phyloP scores from a whole-genome alignment of 495 filamentous ascomycete genomes.

The Evernia prunastri region DNA sequence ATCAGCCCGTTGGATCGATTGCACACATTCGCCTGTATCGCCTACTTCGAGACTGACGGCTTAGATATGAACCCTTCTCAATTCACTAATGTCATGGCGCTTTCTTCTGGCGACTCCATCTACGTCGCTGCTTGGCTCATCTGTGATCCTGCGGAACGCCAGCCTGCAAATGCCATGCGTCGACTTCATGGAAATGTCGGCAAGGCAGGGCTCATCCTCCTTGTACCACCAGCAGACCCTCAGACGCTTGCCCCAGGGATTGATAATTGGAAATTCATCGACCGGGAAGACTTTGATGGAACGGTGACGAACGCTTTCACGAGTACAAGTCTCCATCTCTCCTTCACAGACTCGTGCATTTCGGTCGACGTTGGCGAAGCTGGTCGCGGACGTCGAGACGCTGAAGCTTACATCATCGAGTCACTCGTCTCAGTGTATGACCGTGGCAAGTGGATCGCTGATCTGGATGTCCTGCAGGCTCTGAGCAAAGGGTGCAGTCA shows the following conservation, averaged over 20 bases:
- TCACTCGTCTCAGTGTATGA: constrained; percentile 32
- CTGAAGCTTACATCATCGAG: constrained; percentile 30
- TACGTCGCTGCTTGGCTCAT: constrained; percentile 29
- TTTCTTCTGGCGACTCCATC: constrained; percentile 33
- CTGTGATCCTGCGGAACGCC: constrained; percentile 27
- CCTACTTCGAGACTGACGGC: constrained; percentile 13
- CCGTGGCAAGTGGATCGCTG: constrained; percentile 33
- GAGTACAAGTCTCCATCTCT: constrained; percentile 36
- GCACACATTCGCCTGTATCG: constrained; percentile 17
- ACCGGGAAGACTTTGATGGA: constrained; percentile 33
- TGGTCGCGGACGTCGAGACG: constrained; percentile 23
- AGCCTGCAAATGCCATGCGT: background rate
- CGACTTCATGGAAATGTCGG: constrained; percentile 35
- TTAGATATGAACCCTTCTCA: constrained; percentile 9
- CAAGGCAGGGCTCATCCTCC: constrained; percentile 30
- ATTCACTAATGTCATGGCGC: constrained; percentile 25
- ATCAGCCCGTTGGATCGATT: background rate
- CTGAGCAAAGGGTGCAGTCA: background rate
- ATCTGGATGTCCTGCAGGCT: constrained; percentile 30
- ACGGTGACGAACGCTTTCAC: constrained; percentile 28
- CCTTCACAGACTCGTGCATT: constrained; percentile 33
- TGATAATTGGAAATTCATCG: constrained; percentile 26
- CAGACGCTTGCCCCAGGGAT: constrained; percentile 15
- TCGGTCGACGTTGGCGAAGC: constrained; percentile 24
- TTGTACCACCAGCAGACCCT: constrained; percentile 29